Base-by-base conservation (phyloP, 352 stramenopile genomes). In the Detonula confervacea region DNA sequence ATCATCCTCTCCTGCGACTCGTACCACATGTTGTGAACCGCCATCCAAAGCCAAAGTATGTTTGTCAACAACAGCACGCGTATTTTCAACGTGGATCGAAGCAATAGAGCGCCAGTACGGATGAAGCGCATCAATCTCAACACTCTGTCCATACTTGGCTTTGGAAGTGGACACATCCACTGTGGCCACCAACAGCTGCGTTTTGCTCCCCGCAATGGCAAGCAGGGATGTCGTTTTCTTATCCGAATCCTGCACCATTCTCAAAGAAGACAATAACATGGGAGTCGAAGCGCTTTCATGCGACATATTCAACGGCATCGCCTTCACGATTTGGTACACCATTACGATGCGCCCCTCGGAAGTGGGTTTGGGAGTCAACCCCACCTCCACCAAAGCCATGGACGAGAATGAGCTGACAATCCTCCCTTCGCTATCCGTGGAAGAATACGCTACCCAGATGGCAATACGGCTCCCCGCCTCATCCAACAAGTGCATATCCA, bases 91-190 rank as follows among this genome's bases (percentile, higher is more conserved):
- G n/a, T 25, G 42, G 37, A 82, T 77, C 12, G 65, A 73, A 24
- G 59, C 42, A 42, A 82, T 65, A 12, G 29, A 46, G 2, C 56
- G 54, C 55, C 24, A 75, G 22, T 81, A 51, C 2, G 73, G 73
- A 64, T 81, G 63, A 5, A 77, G 35, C 30, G 18, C 29, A 27
- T 73, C 65, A 44, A 77, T 77, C 30, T 70, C 59, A 35, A 73
- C 25, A 29, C 33, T 24, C 1, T 65, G 51, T 16, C 74, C 59
- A 27, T 18, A 1, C 5, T 11, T 67, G 6, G 27, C 25, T 54
- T 62, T 77, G 24, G 49, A 49, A 9, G 66, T 39, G 20, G 47
- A 22, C 6, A 69, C 35, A n/a, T 68, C 42, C 46, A 81, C 78
- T 14, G 47, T 62, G n/a, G 59, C 47, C 27, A 81, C 1, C 3